Evolutionary conservation across 345 rosid genomes (phyloP).

Genomic region (Arabidopsis arenosa): DNA sequence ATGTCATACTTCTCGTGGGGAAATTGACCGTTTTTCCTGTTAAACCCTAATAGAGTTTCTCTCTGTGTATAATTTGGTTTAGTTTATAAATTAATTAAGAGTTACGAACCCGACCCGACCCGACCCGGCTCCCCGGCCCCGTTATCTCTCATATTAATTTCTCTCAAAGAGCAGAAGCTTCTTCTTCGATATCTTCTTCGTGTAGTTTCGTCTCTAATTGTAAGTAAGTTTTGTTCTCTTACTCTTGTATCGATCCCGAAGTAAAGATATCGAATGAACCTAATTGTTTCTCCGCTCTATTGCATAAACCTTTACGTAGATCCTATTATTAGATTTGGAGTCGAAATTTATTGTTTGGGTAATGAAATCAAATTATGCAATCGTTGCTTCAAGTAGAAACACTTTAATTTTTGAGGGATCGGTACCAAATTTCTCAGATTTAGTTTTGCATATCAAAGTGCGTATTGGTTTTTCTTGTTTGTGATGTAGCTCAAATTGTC

Average conservation of each 20-base stretch:
- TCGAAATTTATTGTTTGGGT: neutral
- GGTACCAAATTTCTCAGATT: neutral
- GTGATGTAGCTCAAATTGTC: neutral
- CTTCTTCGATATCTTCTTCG: neutral
- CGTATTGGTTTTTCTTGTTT: neutral
- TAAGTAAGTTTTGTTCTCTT: slow-evolving; percentile 26
- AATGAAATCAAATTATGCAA: neutral
- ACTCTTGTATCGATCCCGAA: neutral
- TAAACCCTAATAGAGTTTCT: neutral
- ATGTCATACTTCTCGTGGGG: no score
- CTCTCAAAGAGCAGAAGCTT: neutral
- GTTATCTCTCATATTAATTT: neutral
- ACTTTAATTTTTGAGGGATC: neutral
- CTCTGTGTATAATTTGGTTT: neutral
- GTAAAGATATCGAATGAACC: slow-evolving; percentile 1
- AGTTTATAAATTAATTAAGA: neutral
- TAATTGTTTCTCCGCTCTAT: neutral
- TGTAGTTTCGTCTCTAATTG: slow-evolving; percentile 15
- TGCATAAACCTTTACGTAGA: neutral
- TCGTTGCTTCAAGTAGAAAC: neutral
- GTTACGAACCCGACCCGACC: neutral
- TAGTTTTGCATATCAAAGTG: neutral
- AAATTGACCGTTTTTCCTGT: neutral
- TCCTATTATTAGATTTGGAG: neutral
- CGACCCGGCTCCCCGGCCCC: neutral